Evolutionary conservation across 2,329 filamentous ascomycete genomes (phyloP), one percentile per base, ranked within the genome.

Genomic region (Endoconidiophora polonica): DNA sequence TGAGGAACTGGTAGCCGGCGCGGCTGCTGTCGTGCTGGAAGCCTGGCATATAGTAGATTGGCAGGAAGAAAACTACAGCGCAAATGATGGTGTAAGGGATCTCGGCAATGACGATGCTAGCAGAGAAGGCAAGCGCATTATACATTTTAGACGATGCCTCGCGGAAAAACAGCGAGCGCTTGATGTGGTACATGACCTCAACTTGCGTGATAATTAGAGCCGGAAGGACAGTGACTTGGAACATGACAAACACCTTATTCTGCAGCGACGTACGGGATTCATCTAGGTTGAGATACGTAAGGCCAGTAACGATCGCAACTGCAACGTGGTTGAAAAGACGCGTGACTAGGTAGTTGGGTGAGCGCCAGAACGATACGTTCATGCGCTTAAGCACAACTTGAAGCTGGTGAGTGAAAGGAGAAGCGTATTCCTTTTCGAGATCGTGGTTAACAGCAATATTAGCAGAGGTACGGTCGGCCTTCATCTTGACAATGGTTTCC

Each of bases 101-200:
- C 64, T 94, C 87, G 24, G 84, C 85, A 4, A 87, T 60, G n/a
- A 90, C 73, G 69, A 91, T 83, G 33, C 81, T 79, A 0, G 81
- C 65, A 0, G 81, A 80, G 58, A 94, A 94, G 2, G 83, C 83
- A 54, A 85, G 77, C 44, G 82, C 76, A 54, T 76, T 81, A 71
- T 94, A 94, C 63, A 88, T 87, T 68, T 93, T 94, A 50, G 81
- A 80, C 14, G 83, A 82, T 16, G 83, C 76, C 65, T 94, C 87
- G 52, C 87, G 82, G 71, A 88, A 91, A 68, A 85, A 88, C 55
- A 93, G 81, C 59, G 84, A 72, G 41, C 86, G 77, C 54, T 82
- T 80, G 58, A 88, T 69, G 59, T 87, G 81, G 62, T 84, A 94
- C 67, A 87, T 88, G 39, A 66, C 60, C 63, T 94, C 83, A 49